Evolutionary conservation across 768 basidiomycete species (phyloP), one percentile per base, ranked within the genome.

Genomic region (Phylloporus rhodoxanthus): DNA sequence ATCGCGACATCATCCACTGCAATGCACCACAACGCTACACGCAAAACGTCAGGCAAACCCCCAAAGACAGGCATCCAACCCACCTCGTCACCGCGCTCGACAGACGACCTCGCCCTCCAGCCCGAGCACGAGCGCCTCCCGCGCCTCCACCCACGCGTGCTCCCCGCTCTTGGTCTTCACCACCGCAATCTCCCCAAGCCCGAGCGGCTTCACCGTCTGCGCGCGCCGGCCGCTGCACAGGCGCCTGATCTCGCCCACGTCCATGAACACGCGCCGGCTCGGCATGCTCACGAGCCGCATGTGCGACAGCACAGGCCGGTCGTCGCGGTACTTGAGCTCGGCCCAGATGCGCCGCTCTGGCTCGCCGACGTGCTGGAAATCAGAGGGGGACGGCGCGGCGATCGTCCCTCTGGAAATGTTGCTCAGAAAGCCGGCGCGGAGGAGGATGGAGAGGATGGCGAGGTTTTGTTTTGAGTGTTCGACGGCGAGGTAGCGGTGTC

Each of bases 151-250:
- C 84, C 89, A 97, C 62, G 86, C 84, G 53, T 87, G 72, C 63
- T 87, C 82, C 70, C 71, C 80, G 59, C 75, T 76, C 57, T 75
- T 75, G 43, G 87, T 91, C 68, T 73, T 77, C 15, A 99, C 81
- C 9, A 98, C 80, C 19, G 89, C 87, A 56, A 98, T 81, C 72
- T 99, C 96, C 15, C 96, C 94, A 76, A 98, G 80, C 0, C 86
- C 85, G 47, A 98, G 72, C 0, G 94, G 91, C 52, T 81, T 81
- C 11, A 96, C 77, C 9, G 80, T 83, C 64, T 88, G 82, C 8
- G 85, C 89, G 50, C 91, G 73, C 48, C 88, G 70, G 6, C 96
- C 96, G 1, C 84, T 82, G 60, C 92, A 88, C 33, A 98, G 74
- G 19, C 84, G 68, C 36, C 81, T 70, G 42, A 99, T 78, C 60